phyloP scores from a whole-genome alignment of 78 protist genomes.

The Dictyostelium intermedium region DNA sequence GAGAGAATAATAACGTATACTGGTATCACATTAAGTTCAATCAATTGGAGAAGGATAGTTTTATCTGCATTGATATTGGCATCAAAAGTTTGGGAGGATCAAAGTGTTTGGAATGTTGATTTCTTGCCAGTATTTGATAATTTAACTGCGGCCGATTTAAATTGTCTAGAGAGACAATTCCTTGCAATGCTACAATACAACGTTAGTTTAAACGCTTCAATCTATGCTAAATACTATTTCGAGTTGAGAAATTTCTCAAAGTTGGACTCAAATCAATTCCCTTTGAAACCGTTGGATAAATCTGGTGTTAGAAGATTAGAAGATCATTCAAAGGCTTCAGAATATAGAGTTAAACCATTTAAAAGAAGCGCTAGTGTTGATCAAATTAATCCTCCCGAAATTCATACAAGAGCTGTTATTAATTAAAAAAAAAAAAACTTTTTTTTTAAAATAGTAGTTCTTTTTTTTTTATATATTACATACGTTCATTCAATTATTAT shows the following conservation, averaged over 20 bases:
- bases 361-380: constrained; percentile 76
- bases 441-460: too few relatives aligned
- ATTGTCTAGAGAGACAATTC: constrained; percentile 76
- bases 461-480: too few relatives aligned
- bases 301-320: constrained; percentile 72
- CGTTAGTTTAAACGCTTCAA: constrained; percentile 55
- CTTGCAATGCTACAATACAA: constrained; percentile 66
- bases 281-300: constrained; percentile 69
- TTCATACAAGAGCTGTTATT: constrained; percentile 53
- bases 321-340: constrained; percentile 72
- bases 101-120: constrained; percentile 91
- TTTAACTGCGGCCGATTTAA: constrained; percentile 79
- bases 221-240: constrained; percentile 73
- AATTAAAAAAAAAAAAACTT: constrained; percentile 9
- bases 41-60: constrained; percentile 83
- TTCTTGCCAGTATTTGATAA: constrained; percentile 77
- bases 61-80: constrained; percentile 83
- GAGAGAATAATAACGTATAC: constrained; percentile 77
- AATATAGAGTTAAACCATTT: constrained; percentile 75
- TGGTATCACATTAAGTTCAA: constrained; percentile 53
- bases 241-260: constrained; percentile 72
- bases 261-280: constrained; percentile 64
- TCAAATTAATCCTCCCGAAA: constrained; percentile 73
- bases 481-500: not conserved
- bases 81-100: constrained; percentile 90